Base-by-base conservation (phyloP, 805 yeast species). In the Yamadazyma akitaensis region DNA sequence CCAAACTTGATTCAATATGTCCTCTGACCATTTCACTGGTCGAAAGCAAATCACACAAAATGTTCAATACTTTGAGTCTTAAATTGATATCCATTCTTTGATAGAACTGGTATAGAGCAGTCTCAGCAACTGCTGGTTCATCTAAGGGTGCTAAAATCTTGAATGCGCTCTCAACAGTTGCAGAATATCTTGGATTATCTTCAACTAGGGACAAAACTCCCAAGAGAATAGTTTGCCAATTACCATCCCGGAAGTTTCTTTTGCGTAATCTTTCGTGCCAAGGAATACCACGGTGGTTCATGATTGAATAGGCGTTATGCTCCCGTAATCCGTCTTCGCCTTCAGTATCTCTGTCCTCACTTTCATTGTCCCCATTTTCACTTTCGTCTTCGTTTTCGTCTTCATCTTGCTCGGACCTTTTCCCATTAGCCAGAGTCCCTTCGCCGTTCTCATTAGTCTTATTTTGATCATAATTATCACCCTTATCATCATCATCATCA, bases 251-350 rank as follows among this genome's bases (percentile, higher is more conserved):
- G 62, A 87, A 94, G 51, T 79, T 78, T 45, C 96, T 79, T 46
- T 79, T 82, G 12, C 82, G 76, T 16, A 92, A 71, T 35, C 95
- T 72, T 26, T 86, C 95, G 48, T 82, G 79, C 97, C 98, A 94
- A 11, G 82, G 65, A 0, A 69, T 65, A 37, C 82, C 82, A 45
- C 84, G 71, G 61, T 80, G 77, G 47, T 82, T 79, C 54, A 86
- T 65, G 2, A 70, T 65, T 1, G 64, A 55, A 50, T 73, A 71
- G 0, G 81, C 83, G 51, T 76, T 75, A 52, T 67, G 77, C 31
- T 53, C 61, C 17, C 52, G 51, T 8, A 55, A 47, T 5, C 53
- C 59, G 9, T 55, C 57, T 1, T 49, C 61, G 6, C 54, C 64
- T 12, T 49, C 59, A 2, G 51, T 56, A 6, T 46, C 59, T 2